phyloP scores from a whole-genome alignment of 306 rosid species.

The Trifolium dubium region DNA sequence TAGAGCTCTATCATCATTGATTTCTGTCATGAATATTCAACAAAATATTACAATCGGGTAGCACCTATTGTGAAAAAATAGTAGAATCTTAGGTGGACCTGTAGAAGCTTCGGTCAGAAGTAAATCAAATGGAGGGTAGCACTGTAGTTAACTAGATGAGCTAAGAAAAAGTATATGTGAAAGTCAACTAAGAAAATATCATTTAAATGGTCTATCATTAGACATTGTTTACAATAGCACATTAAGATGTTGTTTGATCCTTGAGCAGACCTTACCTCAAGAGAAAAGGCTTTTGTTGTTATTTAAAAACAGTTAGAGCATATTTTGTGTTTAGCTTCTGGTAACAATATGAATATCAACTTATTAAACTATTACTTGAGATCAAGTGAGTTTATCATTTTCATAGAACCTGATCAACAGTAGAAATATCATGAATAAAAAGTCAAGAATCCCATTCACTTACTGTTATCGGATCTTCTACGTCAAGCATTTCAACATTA shows the following conservation, averaged over 20 bases:
- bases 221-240: neutral
- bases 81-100: conserved; percentile 7
- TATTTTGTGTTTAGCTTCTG: conserved; percentile 4
- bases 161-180: neutral
- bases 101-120: neutral
- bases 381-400: conserved; percentile 35
- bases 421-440: conserved; percentile 32
- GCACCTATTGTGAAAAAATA: neutral
- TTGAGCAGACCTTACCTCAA: neutral
- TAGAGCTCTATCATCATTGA: conserved; percentile 14
- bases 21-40: conserved; percentile 17
- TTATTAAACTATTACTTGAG: conserved; percentile 21
- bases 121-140: conserved; percentile 8
- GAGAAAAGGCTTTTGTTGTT: neutral
- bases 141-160: neutral
- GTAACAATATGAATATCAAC: conserved; percentile 34
- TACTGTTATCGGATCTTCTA: conserved; percentile 91
- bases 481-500: conserved; percentile 79
- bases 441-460: conserved; percentile 46
- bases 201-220: neutral
- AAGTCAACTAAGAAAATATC: neutral
- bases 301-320: neutral
- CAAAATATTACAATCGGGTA: neutral
- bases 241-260: neutral
- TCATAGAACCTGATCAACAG: conserved; percentile 38